Evolutionary conservation across 1,284 basidiomycete genomes (phyloP).

Genomic region (Pseudozyma sp.): DNA sequence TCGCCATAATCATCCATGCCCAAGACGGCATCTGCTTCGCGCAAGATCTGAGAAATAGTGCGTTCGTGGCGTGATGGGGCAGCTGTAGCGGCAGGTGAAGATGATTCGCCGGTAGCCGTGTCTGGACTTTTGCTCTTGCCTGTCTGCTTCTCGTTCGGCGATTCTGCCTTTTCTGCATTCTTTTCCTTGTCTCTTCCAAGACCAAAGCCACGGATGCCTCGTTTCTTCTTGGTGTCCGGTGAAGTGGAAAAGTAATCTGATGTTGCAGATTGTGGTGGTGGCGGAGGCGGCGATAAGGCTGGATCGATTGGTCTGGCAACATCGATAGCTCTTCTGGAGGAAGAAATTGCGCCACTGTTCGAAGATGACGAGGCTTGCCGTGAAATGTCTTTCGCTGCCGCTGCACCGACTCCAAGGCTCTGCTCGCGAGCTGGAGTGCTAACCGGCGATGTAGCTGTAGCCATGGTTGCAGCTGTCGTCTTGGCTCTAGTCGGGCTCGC

Average conservation of each 20-base stretch:
- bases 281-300: not conserved
- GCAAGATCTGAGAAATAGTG: conserved; percentile 52
- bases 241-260: conserved; percentile 19
- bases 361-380: conserved; percentile 22
- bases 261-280: not conserved
- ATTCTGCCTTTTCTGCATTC: not conserved
- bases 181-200: conserved; percentile 28
- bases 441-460: conserved; percentile 9
- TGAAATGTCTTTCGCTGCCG: not conserved
- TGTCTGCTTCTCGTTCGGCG: not conserved
- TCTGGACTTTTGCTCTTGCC: not conserved
- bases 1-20: conserved; percentile 29
- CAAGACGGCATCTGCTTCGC: conserved; percentile 52
- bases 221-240: conserved; percentile 38
- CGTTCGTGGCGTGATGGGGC: conserved; percentile 31
- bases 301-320: conserved; percentile 41
- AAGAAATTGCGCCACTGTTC: not conserved
- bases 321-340: conserved; percentile 38
- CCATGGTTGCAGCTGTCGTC: not conserved
- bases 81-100: not conserved
- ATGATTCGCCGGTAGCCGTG: not conserved
- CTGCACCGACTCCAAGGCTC: conserved; percentile 4
- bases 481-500: not conserved
- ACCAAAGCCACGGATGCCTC: conserved; percentile 28
- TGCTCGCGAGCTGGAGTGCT: not conserved